Conservation (phyloP, 2,329 filamentous ascomycete genomes). For the Penicillium sp. region DNA sequence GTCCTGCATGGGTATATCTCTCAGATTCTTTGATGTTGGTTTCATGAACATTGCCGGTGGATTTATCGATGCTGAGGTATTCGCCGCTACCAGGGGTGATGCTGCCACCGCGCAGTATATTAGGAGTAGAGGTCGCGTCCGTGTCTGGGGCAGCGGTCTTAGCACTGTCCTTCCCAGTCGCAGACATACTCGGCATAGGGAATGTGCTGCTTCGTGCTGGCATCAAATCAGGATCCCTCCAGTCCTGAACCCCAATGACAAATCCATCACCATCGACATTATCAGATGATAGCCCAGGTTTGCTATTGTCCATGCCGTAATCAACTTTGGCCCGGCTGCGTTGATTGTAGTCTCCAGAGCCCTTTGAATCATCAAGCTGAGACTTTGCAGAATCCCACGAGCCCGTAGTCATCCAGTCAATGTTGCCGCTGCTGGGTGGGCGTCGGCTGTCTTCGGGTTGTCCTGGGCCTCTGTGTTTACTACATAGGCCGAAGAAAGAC, state of each 20-base stretch:
- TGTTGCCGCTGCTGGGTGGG: conserved; percentile 66
- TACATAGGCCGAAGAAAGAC: conserved; percentile 41
- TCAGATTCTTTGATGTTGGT: conserved; percentile 10
- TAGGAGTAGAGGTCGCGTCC: conserved; percentile 25
- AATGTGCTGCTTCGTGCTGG: conserved; percentile 36
- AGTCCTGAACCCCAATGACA: conserved; percentile 79
- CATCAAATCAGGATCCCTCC: conserved; percentile 72
- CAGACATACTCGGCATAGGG: conserved; percentile 21
- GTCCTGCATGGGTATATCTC: conserved; percentile 6
- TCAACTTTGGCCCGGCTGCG: conserved; percentile 16
- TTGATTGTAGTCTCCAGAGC: conserved; percentile 26
- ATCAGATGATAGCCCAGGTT: conserved; percentile 23
- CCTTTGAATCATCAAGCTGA: conserved; percentile 16
- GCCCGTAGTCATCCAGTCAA: conserved; percentile 67
- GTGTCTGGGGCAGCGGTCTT: conserved; percentile 33
- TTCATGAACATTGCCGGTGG: conserved; percentile 15
- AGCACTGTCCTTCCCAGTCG: conserved; percentile 21
- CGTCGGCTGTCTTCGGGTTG: conserved; percentile 52
- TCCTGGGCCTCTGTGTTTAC: conserved; percentile 21
- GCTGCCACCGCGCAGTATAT: conserved; percentile 57
- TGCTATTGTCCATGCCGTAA: conserved; percentile 14
- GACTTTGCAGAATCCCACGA: conserved; percentile 56
- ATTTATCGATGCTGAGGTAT: conserved; percentile 50
- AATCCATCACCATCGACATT: conserved; percentile 56
- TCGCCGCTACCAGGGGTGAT: conserved; percentile 69